phyloP scores from a whole-genome alignment of 2,329 filamentous ascomycete genomes.

The Arthrocladium fulminans region DNA sequence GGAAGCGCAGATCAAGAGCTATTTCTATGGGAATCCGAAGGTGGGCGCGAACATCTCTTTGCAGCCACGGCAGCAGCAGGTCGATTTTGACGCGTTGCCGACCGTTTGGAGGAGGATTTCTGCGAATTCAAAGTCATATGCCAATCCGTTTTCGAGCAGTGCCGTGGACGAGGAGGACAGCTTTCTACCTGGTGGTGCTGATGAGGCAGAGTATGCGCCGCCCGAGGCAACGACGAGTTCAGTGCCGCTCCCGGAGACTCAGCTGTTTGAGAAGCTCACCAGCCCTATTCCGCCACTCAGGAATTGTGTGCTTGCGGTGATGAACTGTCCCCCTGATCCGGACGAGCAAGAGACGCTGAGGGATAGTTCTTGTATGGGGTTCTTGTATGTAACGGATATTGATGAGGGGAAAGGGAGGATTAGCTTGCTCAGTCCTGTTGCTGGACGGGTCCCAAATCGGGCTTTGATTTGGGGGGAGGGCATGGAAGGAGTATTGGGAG shows the following conservation, averaged over 20 bases:
- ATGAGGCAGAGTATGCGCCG: slow-evolving; percentile 32
- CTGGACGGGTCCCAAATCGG: slow-evolving; percentile 66
- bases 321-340: slow-evolving; percentile 64
- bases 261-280: slow-evolving; percentile 26
- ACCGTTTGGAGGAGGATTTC: slow-evolving; percentile 63
- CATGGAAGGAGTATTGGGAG: slow-evolving; percentile 48
- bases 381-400: slow-evolving; percentile 84
- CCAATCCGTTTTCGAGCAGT: slow-evolving; percentile 9
- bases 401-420: slow-evolving; percentile 75
- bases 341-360: slow-evolving; percentile 56
- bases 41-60: slow-evolving; percentile 53
- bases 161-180: slow-evolving; percentile 37
- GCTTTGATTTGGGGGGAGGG: slow-evolving; percentile 76
- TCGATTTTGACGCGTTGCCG: slow-evolving; percentile 62
- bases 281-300: slow-evolving; percentile 46
- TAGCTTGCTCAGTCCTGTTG: slow-evolving; percentile 73
- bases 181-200: slow-evolving; percentile 23
- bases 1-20: slow-evolving; percentile 74
- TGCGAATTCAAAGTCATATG: slow-evolving; percentile 36
- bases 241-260: slow-evolving; percentile 18
- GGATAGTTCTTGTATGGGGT: slow-evolving; percentile 79
- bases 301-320: slow-evolving; percentile 76
- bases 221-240: slow-evolving; percentile 10
- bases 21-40: slow-evolving; percentile 74
- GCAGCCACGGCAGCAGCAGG: slow-evolving; percentile 77